A percentile compares a stretch with the other conserved stretches of the same genome.
Evolutionary conservation across 2,329 filamentous ascomycete genomes (phyloP).

Genomic region (Didymella sp.): DNA sequence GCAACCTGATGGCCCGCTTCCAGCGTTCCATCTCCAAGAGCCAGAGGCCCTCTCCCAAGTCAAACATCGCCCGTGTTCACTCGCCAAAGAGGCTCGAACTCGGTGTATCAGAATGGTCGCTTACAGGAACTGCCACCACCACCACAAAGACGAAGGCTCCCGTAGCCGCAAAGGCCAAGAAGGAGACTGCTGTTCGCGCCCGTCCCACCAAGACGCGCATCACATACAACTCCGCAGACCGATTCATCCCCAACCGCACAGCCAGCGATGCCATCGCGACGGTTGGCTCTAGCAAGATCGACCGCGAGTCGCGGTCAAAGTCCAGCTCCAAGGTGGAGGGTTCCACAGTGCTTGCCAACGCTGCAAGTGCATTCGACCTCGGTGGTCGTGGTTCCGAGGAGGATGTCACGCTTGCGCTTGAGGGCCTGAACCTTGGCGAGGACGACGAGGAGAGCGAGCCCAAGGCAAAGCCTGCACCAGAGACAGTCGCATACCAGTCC

Average conservation of each 20-base stretch:
- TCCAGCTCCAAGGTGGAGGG: conserved; percentile 72
- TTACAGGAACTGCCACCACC: conserved; percentile 76
- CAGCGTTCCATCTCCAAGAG: conserved; percentile 71
- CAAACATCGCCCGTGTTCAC: conserved; percentile 82
- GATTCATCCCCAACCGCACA: conserved; percentile 93
- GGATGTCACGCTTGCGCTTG: conserved; percentile 76
- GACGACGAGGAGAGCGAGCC: conserved; percentile 66
- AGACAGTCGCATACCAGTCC: conserved; percentile 89
- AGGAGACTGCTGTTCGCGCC: conserved; percentile 43
- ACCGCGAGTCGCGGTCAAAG: conserved; percentile 67
- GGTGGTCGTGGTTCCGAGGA: conserved; percentile 69
- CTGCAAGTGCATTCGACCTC: conserved; percentile 71
- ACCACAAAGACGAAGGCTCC: conserved; percentile 57
- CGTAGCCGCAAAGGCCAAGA: conserved; percentile 52
- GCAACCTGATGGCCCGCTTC: conserved; percentile 80
- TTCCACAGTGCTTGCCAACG: conserved; percentile 77
- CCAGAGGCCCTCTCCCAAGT: conserved; percentile 88
- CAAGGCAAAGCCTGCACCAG: conserved; percentile 81
- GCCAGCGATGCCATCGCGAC: conserved; percentile 89
- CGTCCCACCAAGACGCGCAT: conserved; percentile 50
- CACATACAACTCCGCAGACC: conserved; percentile 75
- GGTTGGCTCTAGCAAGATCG: conserved; percentile 81
- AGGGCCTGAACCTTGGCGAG: conserved; percentile 78
- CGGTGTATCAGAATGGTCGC: conserved; percentile 88
- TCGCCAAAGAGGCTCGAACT: conserved; percentile 89